phyloP scores from a whole-genome alignment of 192 early-diverging fungal genomes.

The Ambispora gerdemannii region DNA sequence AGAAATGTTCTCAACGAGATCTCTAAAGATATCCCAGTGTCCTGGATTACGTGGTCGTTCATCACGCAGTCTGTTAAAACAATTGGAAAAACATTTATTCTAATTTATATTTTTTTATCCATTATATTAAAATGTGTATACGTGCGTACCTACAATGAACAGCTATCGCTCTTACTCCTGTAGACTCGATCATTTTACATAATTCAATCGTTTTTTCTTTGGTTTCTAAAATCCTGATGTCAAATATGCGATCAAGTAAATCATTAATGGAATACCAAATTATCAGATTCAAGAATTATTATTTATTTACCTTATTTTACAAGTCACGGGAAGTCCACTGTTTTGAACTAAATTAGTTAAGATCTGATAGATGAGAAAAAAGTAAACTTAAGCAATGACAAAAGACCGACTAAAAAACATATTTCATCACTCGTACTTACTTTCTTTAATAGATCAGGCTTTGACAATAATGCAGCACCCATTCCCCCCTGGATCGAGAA shows the following conservation, averaged over 20 bases:
- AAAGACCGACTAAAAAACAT: conserved; percentile 23
- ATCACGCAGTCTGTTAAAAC: conserved; percentile 51
- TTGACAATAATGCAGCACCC: conserved; percentile 85
- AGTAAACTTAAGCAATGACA: conserved; percentile 2
- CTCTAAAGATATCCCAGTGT: conserved; percentile 79
- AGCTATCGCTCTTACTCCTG: conserved; percentile 82
- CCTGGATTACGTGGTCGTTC: conserved; percentile 78
- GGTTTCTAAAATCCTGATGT: conserved; percentile 57
- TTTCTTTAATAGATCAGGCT: conserved; percentile 76
- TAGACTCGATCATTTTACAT: conserved; percentile 76
- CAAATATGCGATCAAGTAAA: background rate
- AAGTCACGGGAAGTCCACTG: conserved; percentile 76
- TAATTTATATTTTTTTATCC: no score
- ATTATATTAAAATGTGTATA: no score
- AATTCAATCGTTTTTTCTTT: conserved; percentile 78
- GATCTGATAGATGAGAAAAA: conserved; percentile 46
- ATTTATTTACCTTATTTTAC: conserved; percentile 70
- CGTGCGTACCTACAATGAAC: conserved; percentile 79
- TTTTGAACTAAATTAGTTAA: conserved; percentile 68
- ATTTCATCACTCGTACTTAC: conserved; percentile 35
- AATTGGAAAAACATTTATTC: background rate
- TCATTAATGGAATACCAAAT: conserved; percentile 17
- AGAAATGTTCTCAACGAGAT: conserved; percentile 65
- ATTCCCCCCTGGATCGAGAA: conserved; percentile 93
- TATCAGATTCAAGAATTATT: conserved; percentile 22